Evolutionary conservation across 768 basidiomycete species (phyloP), one percentile per base, ranked within the genome.

Genomic region (Melanogaster broomeanus): DNA sequence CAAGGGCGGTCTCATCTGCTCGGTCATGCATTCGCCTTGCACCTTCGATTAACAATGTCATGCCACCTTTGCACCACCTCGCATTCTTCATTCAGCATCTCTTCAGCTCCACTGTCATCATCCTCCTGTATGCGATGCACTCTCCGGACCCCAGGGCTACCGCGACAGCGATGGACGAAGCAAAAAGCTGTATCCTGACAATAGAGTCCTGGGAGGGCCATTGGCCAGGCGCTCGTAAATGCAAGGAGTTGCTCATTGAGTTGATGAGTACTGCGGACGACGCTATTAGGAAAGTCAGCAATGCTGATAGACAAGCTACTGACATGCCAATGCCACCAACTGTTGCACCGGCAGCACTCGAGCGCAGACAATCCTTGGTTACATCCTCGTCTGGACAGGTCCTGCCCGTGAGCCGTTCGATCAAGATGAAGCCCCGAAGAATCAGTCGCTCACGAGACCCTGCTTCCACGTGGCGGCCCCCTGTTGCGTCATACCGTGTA

Each of bases 151-250:
- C n/a, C n/a, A n/a, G n/a, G n/a, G n/a, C n/a, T n/a, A n/a, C n/a
- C n/a, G n/a, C n/a, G n/a, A n/a, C n/a, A n/a, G n/a, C n/a, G n/a
- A n/a, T n/a, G n/a, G n/a, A 90, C 8, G 91, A 93, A 73, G 90
- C 87, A 8, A 84, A 79, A 67, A 84, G 82, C 49, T 84, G 88
- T 31, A 68, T 93, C 31, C 64, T 70, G 24, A 85, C 89, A 22
- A 73, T 93, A 48, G 85, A 85, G 62, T 82, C 83, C 6, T 90
- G 90, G 85, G 91, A 92, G 65, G 88, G 88, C 2, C 78, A 81
- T 49, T 93, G 92, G 91, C 91, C 91, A 19, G 91, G 91, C 13
- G 90, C 90, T 55, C 79, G 83, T 37, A 93, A 93, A 68, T 91
- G 90, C 76, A 91, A 85, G 68, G 90, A 91, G 62, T 70, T 92